phyloP scores from a whole-genome alignment of 2,329 filamentous ascomycete species.

The Trichoderma sp. region DNA sequence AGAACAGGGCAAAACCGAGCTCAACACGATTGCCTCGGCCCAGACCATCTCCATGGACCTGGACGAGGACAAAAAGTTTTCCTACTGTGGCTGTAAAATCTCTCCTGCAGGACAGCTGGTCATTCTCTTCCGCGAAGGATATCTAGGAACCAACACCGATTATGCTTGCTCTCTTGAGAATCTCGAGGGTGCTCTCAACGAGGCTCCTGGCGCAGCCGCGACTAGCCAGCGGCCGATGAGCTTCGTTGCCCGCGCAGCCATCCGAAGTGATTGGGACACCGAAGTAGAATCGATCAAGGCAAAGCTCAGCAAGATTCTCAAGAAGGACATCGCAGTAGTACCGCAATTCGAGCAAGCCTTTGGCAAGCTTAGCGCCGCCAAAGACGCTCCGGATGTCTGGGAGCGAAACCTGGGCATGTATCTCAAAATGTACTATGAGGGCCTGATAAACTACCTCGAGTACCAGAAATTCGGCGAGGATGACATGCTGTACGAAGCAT shows the following conservation, averaged over 20 bases:
- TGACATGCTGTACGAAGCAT: conserved; percentile 49
- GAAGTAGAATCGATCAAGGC: conserved; percentile 38
- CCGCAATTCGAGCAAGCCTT: conserved; percentile 48
- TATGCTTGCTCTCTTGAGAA: conserved; percentile 37
- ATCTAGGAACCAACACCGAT: conserved; percentile 47
- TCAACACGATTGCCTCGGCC: conserved; percentile 46
- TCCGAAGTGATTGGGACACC: conserved; percentile 44
- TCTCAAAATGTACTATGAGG: conserved; percentile 44
- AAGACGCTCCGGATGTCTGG: conserved; percentile 38
- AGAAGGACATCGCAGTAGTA: conserved; percentile 44
- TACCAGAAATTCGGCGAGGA: conserved; percentile 47
- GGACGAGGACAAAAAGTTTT: conserved; percentile 42
- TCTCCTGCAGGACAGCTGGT: conserved; percentile 43
- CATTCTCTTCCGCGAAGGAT: conserved; percentile 45
- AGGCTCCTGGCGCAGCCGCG: conserved; percentile 31
- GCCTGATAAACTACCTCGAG: conserved; percentile 41
- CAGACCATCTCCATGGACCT: conserved; percentile 48
- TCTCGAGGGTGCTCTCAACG: conserved; percentile 47
- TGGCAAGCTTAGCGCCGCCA: conserved; percentile 38
- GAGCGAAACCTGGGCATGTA: conserved; percentile 43
- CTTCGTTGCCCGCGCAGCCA: conserved; percentile 43
- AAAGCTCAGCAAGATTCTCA: conserved; percentile 40
- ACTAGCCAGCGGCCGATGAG: conserved; percentile 36
- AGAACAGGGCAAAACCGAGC: conserved; percentile 41
- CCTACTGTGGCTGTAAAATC: conserved; percentile 46